These are phyloP conservation scores for Xylogone sp. DNA, from an alignment of 2,329 filamentous ascomycete genomes.

Conservation along the genomic window DNA sequence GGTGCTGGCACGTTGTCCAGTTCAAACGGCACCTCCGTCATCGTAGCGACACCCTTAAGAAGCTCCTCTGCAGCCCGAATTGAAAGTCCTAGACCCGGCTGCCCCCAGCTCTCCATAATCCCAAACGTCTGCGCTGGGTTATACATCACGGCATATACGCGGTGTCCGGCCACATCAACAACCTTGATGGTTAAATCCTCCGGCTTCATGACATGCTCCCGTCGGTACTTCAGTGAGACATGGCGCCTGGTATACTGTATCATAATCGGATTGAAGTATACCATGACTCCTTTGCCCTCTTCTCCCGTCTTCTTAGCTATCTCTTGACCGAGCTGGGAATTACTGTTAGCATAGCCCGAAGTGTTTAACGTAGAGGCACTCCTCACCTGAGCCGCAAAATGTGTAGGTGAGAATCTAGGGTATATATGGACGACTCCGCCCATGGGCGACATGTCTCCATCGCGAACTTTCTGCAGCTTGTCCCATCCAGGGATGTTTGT, in stretches of 20 bases:
- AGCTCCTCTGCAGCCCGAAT: constrained; percentile 42
- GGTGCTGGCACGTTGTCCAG: background rate
- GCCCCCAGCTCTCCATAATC: background rate
- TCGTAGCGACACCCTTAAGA: constrained; percentile 30
- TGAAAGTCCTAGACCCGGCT: constrained; percentile 40
- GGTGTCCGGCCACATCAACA: constrained; percentile 1
- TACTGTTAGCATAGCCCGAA: background rate
- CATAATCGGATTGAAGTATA: background rate
- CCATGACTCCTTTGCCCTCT: background rate
- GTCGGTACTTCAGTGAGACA: background rate
- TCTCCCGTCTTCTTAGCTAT: background rate
- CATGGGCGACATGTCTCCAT: background rate
- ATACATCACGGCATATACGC: background rate
- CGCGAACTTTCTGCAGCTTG: background rate
- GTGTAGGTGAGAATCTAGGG: background rate
- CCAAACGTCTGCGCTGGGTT: background rate
- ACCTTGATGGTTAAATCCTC: background rate
- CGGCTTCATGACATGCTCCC: background rate
- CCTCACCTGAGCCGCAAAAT: background rate
- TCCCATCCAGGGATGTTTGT: background rate
- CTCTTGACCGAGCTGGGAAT: background rate
- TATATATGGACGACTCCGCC: background rate
- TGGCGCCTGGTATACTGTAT: background rate
- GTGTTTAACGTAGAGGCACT: background rate
- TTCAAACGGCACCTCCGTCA: constrained; percentile 28